Base-by-base conservation (phyloP, 2,329 filamentous ascomycete species). In the Dactylellina sp. region DNA sequence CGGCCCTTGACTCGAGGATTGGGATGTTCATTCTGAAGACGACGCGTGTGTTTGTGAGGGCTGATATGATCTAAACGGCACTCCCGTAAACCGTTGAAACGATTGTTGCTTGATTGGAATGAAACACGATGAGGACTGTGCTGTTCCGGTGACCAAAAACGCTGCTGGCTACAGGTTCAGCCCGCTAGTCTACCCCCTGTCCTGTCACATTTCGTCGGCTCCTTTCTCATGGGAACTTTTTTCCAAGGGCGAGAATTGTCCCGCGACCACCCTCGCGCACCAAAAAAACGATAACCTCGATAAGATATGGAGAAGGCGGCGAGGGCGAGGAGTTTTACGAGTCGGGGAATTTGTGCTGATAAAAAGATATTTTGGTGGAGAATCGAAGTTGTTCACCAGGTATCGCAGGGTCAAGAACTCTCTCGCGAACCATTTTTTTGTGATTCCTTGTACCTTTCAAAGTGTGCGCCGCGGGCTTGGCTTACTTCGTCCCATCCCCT, bases 121-220 rank as follows among this genome's bases (percentile, higher is more conserved):
- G 66, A 71, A 71, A 71, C 66, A 71, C 11, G 53, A 52, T 57
- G 66, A 71, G 57, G 59, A 63, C 52, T 59, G 57, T 71, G 66
- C 52, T 71, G 62, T 66, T 66, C 62, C 50, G 57, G 57, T 55
- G 50, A 62, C 65, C 40, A 52, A 57, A 71, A 63, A 32, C 12
- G 35, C 35, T 52, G 52, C 46, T 71, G 59, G 59, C 49, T 49
- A 62, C 56, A 71, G n/a, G 44, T 57, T 71, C 66, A 71, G 66
- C 59, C 66, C 66, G 47, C 59, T 63, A 63, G 12, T 16, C n/a
- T n/a, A n/a, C 28, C 61, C 66, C 66, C 66, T 71, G 66, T 60
- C 59, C 66, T 52, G 59, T 71, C 66, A 71, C 66, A 71, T 63
- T 59, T 71, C 24, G 35, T 56, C 20, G 25, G 57, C 56, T 42